Evolutionary conservation across 1,284 basidiomycete genomes (phyloP).

Genomic region (Grifola frondosa): DNA sequence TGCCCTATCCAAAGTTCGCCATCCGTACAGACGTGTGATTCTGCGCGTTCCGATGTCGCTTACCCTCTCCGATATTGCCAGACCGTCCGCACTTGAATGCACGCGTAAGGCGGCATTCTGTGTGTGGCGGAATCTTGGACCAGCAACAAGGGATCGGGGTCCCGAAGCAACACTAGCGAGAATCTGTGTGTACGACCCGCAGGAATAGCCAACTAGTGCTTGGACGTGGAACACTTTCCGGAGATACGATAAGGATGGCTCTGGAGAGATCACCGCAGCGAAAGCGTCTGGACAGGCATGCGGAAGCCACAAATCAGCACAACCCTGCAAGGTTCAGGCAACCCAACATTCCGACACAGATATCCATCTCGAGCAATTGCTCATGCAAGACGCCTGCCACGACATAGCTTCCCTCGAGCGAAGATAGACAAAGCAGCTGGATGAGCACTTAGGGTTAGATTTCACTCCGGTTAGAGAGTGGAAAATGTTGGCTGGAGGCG

Average conservation of each 20-base stretch:
- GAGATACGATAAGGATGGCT: slow-evolving; percentile 40
- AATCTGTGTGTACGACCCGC: slow-evolving; percentile 37
- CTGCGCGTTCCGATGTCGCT: slow-evolving; percentile 47
- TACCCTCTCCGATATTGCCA: slow-evolving; percentile 32
- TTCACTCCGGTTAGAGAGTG: slow-evolving; percentile 38
- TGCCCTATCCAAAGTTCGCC: slow-evolving; percentile 27
- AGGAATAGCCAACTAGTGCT: slow-evolving; percentile 13
- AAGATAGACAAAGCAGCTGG: slow-evolving; percentile 29
- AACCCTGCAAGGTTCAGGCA: slow-evolving; percentile 19
- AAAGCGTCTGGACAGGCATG: slow-evolving; percentile 16
- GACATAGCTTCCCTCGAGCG: slow-evolving; percentile 30
- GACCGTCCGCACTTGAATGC: slow-evolving; percentile 7
- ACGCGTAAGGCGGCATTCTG: slow-evolving; percentile 28
- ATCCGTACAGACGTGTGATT: slow-evolving; percentile 23
- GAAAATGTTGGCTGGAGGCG: slow-evolving; percentile 31
- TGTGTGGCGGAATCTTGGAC: slow-evolving; percentile 21
- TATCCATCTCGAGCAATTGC: slow-evolving; percentile 19
- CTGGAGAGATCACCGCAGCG: slow-evolving; percentile 36
- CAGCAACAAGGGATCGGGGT: slow-evolving; percentile 34
- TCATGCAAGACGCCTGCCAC: slow-evolving; percentile 18
- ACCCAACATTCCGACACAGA: background rate
- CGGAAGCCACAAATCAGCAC: slow-evolving; percentile 8
- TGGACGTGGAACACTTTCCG: slow-evolving; percentile 40
- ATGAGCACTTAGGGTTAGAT: slow-evolving; percentile 51
- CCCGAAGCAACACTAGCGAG: slow-evolving; percentile 47